Evolutionary conservation across 2,329 filamentous ascomycete genomes (phyloP).

Genomic region (Coniochaeta ligniaria): DNA sequence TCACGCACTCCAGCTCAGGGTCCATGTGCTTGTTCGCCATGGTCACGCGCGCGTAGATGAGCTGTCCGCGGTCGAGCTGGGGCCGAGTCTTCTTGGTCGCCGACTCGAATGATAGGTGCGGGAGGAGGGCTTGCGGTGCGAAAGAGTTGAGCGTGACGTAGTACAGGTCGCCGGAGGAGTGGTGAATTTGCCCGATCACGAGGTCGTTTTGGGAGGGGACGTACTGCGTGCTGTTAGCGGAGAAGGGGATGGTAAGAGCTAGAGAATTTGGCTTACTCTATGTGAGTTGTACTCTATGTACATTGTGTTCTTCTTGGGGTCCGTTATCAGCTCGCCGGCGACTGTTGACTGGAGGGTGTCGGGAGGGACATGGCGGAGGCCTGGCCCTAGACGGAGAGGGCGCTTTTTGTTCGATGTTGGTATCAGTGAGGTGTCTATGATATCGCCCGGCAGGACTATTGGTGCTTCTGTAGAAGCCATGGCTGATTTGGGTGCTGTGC

Average conservation of each 20-base stretch:
- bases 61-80: constrained; percentile 61
- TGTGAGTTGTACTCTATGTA: constrained; percentile 69
- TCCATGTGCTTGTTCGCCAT: constrained; percentile 78
- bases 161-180: constrained; percentile 69
- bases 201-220: constrained; percentile 73
- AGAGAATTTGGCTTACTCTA: constrained; percentile 39
- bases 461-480: constrained; percentile 33
- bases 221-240: constrained; percentile 47
- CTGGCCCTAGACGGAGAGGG: constrained; percentile 75
- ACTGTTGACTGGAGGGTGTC: constrained; percentile 63
- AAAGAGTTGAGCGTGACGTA: constrained; percentile 68
- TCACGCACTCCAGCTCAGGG: constrained; percentile 84
- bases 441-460: constrained; percentile 77
- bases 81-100: constrained; percentile 90
- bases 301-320: constrained; percentile 67
- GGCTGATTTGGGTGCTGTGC: no score
- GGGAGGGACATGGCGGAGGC: constrained; percentile 75
- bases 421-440: constrained; percentile 57
- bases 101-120: constrained; percentile 85
- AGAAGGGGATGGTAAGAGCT: no score
- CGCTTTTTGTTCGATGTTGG: constrained; percentile 57
- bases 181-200: constrained; percentile 79
- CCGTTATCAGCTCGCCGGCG: constrained; percentile 58
- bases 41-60: constrained; percentile 83
- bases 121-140: constrained; percentile 60